These are phyloP conservation scores for Lentinula boryana DNA, from an alignment of 768 basidiomycete species.

Conservation along the genomic window DNA sequence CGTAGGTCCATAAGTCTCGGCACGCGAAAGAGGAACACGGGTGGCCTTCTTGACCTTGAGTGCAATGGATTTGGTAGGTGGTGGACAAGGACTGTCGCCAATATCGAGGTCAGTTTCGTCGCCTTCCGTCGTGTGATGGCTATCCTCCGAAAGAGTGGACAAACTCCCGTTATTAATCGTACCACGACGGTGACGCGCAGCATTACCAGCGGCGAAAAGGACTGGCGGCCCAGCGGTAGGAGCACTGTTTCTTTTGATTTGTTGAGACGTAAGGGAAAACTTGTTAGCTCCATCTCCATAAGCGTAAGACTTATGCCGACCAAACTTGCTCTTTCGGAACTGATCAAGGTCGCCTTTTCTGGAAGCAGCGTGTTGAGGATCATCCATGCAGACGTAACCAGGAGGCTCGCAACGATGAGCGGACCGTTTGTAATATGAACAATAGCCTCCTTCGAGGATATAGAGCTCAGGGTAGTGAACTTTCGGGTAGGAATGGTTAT, in stretches of 20 bases:
- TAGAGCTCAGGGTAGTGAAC: conserved; percentile 97
- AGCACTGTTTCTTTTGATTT: conserved; percentile 61
- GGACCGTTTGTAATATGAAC: conserved; percentile 71
- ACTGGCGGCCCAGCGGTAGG: conserved; percentile 45
- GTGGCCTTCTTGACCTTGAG: conserved; percentile 51
- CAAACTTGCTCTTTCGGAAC: conserved; percentile 84
- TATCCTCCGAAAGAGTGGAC: conserved; percentile 62
- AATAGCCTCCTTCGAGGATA: conserved; percentile 95
- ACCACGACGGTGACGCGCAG: conserved; percentile 58
- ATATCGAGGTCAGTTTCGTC: conserved; percentile 77
- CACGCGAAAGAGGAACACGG: conserved; percentile 38
- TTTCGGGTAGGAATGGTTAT: conserved; percentile 85
- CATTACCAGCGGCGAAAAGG: conserved; percentile 66
- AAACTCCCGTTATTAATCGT: conserved; percentile 32
- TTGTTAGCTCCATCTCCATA: conserved; percentile 71
- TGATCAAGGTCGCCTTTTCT: conserved; percentile 86
- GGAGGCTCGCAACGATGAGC: conserved; percentile 69
- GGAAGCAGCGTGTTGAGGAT: conserved; percentile 74
- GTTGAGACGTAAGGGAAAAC: conserved; percentile 28
- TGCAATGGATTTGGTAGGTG: conserved; percentile 52
- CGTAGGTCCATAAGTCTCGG: conserved; percentile 66
- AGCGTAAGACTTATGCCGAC: conserved; percentile 86
- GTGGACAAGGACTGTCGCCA: conserved; percentile 86
- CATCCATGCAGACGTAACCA: conserved; percentile 92
- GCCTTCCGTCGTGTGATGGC: conserved; percentile 50